Conservation (phyloP, 768 basidiomycete genomes). For the Trametes cingulata region DNA sequence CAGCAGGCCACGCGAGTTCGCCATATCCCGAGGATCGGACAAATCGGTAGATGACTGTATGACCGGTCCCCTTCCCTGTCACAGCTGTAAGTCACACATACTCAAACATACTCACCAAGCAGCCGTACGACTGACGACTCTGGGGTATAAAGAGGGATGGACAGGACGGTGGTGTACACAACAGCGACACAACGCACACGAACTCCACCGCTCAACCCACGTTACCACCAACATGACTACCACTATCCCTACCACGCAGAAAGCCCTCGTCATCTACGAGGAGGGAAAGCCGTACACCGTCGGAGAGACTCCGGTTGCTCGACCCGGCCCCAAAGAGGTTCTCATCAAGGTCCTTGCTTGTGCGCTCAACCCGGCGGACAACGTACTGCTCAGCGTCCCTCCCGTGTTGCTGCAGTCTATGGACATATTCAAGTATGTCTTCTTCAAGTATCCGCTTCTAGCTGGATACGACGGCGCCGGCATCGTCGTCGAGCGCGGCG, state of each 20-base stretch:
- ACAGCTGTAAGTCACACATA: too few relatives aligned
- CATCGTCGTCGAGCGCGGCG: slow-evolving; percentile 40
- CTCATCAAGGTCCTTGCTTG: slow-evolving; percentile 42
- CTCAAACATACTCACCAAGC: too few relatives aligned
- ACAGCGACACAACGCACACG: too few relatives aligned
- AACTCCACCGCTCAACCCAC: background rate
- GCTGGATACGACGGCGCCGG: slow-evolving; percentile 34
- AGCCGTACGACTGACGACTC: too few relatives aligned
- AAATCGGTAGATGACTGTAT: too few relatives aligned
- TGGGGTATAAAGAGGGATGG: too few relatives aligned
- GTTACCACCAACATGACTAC: background rate
- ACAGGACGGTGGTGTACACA: too few relatives aligned
- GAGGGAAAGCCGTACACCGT: slow-evolving; percentile 12
- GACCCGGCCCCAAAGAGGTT: slow-evolving; percentile 41
- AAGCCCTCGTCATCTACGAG: slow-evolving; percentile 15
- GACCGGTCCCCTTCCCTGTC: too few relatives aligned
- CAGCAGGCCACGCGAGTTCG: too few relatives aligned
- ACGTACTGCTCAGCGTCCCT: slow-evolving; percentile 6
- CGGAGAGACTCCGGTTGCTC: slow-evolving; percentile 24
- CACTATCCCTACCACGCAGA: slow-evolving; percentile 10
- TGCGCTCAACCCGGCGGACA: slow-evolving; percentile 44
- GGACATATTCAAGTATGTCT: slow-evolving; percentile 26
- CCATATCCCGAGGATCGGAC: too few relatives aligned
- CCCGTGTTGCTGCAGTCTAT: background rate
- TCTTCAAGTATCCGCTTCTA: slow-evolving; percentile 31